phyloP scores from a whole-genome alignment of 2,329 filamentous ascomycete species.

The Fusarium sp. region DNA sequence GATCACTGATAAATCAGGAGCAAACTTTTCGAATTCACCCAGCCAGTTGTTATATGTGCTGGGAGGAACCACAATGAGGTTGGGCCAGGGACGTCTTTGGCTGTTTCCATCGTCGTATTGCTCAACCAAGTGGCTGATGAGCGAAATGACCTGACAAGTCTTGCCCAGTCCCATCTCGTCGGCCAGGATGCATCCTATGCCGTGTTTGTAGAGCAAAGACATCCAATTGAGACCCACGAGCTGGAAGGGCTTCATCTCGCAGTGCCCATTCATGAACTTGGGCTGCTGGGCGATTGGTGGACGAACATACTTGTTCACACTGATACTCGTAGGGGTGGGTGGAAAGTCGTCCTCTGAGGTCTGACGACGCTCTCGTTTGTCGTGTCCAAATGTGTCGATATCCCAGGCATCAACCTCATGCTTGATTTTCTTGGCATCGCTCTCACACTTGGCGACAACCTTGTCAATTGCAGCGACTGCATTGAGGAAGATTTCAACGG shows the following conservation, averaged over 20 bases:
- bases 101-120: conserved; percentile 56
- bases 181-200: conserved; percentile 88
- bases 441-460: conserved; percentile 80
- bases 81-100: conserved; percentile 66
- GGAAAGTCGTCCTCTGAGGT: conserved; percentile 53
- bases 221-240: conserved; percentile 96
- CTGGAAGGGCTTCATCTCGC: conserved; percentile 91
- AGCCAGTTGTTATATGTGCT: conserved; percentile 98
- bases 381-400: conserved; percentile 59
- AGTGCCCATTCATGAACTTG: conserved; percentile 76
- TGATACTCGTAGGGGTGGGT: conserved; percentile 56
- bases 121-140: conserved; percentile 85
- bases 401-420: conserved; percentile 60
- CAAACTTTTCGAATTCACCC: conserved; percentile 88
- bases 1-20: conserved; percentile 79
- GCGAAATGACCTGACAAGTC: conserved; percentile 94
- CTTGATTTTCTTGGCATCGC: conserved; percentile 69
- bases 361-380: conserved; percentile 48
- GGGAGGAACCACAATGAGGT: conserved; percentile 89
- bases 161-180: conserved; percentile 98
- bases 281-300: conserved; percentile 73
- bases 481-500: conserved; percentile 75
- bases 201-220: conserved; percentile 80
- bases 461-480: conserved; percentile 86
- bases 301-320: conserved; percentile 49